Percentiles rank a stretch among this genome's conserved stretches.
phyloP scores from a whole-genome alignment of 2,329 filamentous ascomycete genomes.

The Magnaporthales sp. region DNA sequence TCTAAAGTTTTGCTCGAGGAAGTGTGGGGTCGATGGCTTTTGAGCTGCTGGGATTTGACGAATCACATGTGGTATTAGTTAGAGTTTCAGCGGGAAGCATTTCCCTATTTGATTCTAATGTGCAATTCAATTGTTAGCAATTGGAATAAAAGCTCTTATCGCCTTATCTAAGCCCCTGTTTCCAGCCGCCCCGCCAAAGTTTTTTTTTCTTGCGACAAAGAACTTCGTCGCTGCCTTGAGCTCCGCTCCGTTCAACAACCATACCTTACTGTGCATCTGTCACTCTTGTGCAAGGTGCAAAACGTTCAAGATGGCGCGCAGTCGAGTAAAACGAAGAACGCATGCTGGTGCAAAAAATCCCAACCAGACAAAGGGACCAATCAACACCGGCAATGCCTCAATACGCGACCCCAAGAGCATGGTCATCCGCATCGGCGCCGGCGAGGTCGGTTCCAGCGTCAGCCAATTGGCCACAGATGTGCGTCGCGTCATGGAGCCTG shows the following conservation, averaged over 20 bases:
- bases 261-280: background rate
- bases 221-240: background rate
- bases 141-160: conserved; percentile 6
- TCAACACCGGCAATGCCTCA: conserved; percentile 52
- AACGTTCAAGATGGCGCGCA: conserved; percentile 57
- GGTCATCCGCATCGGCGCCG: conserved; percentile 94
- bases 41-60: background rate
- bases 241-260: background rate
- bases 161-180: background rate
- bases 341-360: conserved; percentile 54
- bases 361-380: conserved; percentile 36
- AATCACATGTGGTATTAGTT: background rate
- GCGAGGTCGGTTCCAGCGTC: conserved; percentile 84
- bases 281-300: background rate
- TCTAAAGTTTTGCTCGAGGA: background rate
- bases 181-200: conserved; percentile 8
- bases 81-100: background rate
- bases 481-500: conserved; percentile 88
- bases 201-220: conserved; percentile 5
- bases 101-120: background rate
- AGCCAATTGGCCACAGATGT: conserved; percentile 90
- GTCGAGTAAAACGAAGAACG: conserved; percentile 81
- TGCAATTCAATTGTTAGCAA: background rate
- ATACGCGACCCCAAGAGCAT: conserved; percentile 81
- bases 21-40: background rate